Percentiles rank a stretch among this genome's conserved stretches.
Evolutionary conservation across 768 basidiomycete genomes (phyloP).

Genomic region (Xerocomellus intermedius): DNA sequence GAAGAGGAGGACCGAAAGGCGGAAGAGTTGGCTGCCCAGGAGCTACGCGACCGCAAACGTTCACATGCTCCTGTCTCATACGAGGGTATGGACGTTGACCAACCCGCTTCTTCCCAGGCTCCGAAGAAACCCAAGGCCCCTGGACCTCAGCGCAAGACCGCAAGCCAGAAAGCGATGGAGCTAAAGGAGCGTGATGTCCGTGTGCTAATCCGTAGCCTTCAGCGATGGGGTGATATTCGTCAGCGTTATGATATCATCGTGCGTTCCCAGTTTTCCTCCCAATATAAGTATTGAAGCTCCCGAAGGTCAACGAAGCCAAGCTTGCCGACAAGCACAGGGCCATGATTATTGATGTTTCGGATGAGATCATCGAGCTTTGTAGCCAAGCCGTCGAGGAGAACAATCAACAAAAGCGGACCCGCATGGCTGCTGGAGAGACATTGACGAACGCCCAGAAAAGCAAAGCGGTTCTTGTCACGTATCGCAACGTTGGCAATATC

Average conservation of each 20-base stretch:
- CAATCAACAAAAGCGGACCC: conserved; percentile 74
- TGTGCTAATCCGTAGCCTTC: conserved; percentile 89
- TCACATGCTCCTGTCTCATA: conserved; percentile 86
- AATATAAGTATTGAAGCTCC: not conserved
- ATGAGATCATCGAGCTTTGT: conserved; percentile 90
- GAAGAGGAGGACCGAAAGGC: conserved; percentile 76
- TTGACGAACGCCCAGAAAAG: conserved; percentile 92
- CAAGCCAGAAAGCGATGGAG: conserved; percentile 93
- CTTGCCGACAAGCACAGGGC: conserved; percentile 91
- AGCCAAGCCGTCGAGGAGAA: conserved; percentile 80
- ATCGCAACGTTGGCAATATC: conserved; percentile 86
- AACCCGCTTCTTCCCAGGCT: conserved; percentile 56
- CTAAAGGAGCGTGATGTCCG: conserved; percentile 97
- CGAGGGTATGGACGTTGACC: conserved; percentile 91
- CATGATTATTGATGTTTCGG: conserved; percentile 86
- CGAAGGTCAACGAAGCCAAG: conserved; percentile 83
- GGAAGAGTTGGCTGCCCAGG: conserved; percentile 67
- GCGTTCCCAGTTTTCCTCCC: conserved; percentile 33
- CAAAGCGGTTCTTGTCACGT: conserved; percentile 93
- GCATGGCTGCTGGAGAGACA: conserved; percentile 80
- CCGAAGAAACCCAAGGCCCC: conserved; percentile 75
- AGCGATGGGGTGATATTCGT: conserved; percentile 97
- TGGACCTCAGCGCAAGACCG: conserved; percentile 79
- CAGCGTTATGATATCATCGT: conserved; percentile 94
- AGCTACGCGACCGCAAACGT: conserved; percentile 75